phyloP scores from a whole-genome alignment of 2,329 filamentous ascomycete genomes.

The Diaporthe nobilis region DNA sequence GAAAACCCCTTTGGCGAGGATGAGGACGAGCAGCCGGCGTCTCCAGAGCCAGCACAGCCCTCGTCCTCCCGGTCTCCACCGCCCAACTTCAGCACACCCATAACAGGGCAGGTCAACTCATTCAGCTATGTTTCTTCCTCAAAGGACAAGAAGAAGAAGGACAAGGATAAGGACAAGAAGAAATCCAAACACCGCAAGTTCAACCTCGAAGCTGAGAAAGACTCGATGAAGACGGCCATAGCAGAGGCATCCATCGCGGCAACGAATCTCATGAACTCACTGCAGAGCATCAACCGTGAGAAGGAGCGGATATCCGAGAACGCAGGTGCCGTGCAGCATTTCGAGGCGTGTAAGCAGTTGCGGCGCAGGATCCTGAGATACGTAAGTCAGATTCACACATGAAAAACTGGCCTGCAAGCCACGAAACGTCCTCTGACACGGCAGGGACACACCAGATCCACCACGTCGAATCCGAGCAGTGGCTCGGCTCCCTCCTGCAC shows the following conservation, averaged over 20 bases:
- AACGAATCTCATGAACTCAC: slow-evolving; percentile 89
- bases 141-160: slow-evolving; percentile 62
- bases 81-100: slow-evolving; percentile 40
- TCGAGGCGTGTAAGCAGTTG: slow-evolving; percentile 89
- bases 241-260: slow-evolving; percentile 90
- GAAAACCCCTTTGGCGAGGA: slow-evolving; percentile 80
- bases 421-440: not conserved
- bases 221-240: slow-evolving; percentile 87
- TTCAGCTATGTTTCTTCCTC: slow-evolving; percentile 57
- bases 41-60: slow-evolving; percentile 46
- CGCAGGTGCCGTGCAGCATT: slow-evolving; percentile 78
- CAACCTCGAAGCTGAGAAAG: slow-evolving; percentile 89
- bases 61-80: slow-evolving; percentile 48
- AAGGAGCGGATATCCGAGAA: slow-evolving; percentile 90
- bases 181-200: slow-evolving; percentile 76
- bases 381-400: slow-evolving; percentile 57
- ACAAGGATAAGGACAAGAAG: slow-evolving; percentile 62
- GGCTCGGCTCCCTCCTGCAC: slow-evolving; percentile 89
- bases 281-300: slow-evolving; percentile 94
- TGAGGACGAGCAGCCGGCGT: slow-evolving; percentile 66
- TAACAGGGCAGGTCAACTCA: slow-evolving; percentile 54
- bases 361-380: slow-evolving; percentile 89
- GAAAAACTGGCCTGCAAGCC: not conserved
- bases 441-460: slow-evolving; percentile 73
- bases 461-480: slow-evolving; percentile 90